These are phyloP conservation scores for Trichoderma asperellum DNA, from an alignment of 2,329 filamentous ascomycete species.

Conservation along the genomic window DNA sequence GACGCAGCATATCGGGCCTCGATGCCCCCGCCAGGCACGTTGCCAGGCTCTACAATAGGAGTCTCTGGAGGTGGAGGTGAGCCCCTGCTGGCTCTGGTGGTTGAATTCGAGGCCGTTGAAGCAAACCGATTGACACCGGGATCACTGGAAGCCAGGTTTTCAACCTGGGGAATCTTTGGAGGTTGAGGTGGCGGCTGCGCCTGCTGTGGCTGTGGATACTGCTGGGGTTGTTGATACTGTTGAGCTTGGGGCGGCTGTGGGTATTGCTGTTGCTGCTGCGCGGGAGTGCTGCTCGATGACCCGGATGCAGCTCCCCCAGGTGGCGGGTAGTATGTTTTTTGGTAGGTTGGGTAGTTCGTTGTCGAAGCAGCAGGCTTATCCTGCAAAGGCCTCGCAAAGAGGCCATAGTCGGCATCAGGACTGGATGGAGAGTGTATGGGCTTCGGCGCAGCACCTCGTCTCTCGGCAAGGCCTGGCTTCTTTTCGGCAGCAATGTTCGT, in stretches of 20 bases:
- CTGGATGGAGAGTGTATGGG: conserved; percentile 82
- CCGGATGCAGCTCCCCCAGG: conserved; percentile 49
- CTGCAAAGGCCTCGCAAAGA: conserved; percentile 71
- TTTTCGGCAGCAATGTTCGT: conserved; percentile 56
- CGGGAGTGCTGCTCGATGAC: conserved; percentile 40
- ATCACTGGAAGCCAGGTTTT: conserved; percentile 45
- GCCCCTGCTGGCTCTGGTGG: conserved; percentile 86
- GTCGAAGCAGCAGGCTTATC: conserved; percentile 46
- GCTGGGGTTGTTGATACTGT: conserved; percentile 9
- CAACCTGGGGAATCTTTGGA: conserved; percentile 32
- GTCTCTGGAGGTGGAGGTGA: conserved; percentile 96
- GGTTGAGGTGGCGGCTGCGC: conserved; percentile 19
- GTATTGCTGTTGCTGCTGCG: conserved; percentile 24
- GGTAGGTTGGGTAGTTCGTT: conserved; percentile 53
- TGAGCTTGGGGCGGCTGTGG: conserved; percentile 2
- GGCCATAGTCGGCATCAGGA: conserved; percentile 73
- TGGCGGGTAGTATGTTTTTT: conserved; percentile 63
- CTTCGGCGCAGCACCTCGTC: conserved; percentile 79
- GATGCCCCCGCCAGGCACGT: conserved; percentile 76
- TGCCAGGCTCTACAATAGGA: conserved; percentile 73
- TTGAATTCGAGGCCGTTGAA: conserved; percentile 91
- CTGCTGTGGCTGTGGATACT: conserved; percentile 33
- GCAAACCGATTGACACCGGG: conserved; percentile 63
- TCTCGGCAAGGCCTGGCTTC: conserved; percentile 73
- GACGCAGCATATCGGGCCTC: conserved; percentile 90